Evolutionary conservation across 768 basidiomycete genomes (phyloP).

Genomic region (Holtermanniella nyarrowii): DNA sequence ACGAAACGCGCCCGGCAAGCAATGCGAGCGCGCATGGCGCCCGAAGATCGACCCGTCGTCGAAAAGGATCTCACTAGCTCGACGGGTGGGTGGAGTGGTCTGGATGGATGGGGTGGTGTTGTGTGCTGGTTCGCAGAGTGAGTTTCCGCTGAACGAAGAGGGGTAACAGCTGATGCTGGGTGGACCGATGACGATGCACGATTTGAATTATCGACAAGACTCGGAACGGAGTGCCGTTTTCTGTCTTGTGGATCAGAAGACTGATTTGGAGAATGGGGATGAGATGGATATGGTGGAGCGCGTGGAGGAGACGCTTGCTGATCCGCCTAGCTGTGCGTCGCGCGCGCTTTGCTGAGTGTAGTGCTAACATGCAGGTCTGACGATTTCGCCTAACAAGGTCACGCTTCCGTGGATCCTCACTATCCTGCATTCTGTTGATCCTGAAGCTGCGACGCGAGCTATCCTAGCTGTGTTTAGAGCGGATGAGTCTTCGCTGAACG

Average conservation of each 20-base stretch:
- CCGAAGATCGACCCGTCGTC: conserved; percentile 3
- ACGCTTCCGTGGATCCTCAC: conserved; percentile 15
- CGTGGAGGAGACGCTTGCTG: conserved; percentile 6
- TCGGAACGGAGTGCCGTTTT: conserved; percentile 11
- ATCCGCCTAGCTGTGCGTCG: conserved; percentile 15
- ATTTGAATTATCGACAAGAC: conserved; percentile 18
- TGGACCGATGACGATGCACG: conserved; percentile 23
- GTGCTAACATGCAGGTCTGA: conserved; percentile 7
- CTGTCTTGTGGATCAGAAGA: conserved; percentile 13
- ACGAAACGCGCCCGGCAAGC: conserved; percentile 15
- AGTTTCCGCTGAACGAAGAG: conserved; percentile 2
- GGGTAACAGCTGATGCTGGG: background rate
- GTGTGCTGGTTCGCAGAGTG: conserved; percentile 23
- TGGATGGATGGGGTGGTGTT: conserved; percentile 11
- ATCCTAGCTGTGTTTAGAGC: background rate
- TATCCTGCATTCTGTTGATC: conserved; percentile 1
- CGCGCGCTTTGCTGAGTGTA: background rate
- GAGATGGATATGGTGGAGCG: conserved; percentile 4
- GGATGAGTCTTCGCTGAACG: background rate
- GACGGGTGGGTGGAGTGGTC: conserved; percentile 16
- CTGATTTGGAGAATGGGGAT: conserved; percentile 1
- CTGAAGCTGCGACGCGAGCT: background rate
- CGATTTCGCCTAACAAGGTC: conserved; percentile 5
- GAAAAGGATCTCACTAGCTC: conserved; percentile 10
- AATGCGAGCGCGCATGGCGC: conserved; percentile 11